Evolutionary conservation across 495 filamentous ascomycete genomes (phyloP), one percentile per base, ranked within the genome.

Genomic region (Pseudomonodictys pantanalensis): DNA sequence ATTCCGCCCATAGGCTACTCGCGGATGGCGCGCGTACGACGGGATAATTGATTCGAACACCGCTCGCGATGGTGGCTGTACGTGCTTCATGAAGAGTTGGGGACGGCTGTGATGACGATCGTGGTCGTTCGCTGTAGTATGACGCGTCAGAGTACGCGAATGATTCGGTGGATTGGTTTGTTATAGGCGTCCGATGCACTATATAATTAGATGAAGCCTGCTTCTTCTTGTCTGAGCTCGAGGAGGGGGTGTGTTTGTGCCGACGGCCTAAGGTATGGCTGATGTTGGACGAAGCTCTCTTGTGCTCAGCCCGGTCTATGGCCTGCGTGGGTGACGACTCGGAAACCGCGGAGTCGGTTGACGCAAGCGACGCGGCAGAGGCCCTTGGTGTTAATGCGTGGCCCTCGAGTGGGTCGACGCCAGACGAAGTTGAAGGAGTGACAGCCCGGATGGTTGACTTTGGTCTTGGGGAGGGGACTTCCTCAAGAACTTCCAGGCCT

Each of bases 1-100:
- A 72, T 58, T 52, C 66, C 56, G 68, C 66, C 53, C 44, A 67
- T 30, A 70, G 68, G 52, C 56, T 62, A 57, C 64, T 71, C 8
- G 66, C 56, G 23, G 67, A 64, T 2, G 62, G 65, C 38, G 56
- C 70, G 28, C 64, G 56, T 33, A 71, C 51, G 38, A 68, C 55
- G 12, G 71, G 67, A 43, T 64, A 68, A 43, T 70, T 63, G 6
- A 75, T 41, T 52, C 62, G 56, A 45, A 61, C 62, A 52, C 67
- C 68, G 56, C 59, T 71, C 39, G 60, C 58, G 42, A 68, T 25
- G 25, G 58, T 55, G 20, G 53, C 59, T 25, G 65, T 58, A 44
- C 67, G 57, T 35, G 66, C 68, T 46, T 55, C 65, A 64, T 61
- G 60, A 42, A 62, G 33, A 30, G 52, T 53, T 17, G 53, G 62